These are phyloP conservation scores for Candida endomychidarum DNA, from an alignment of 805 yeast species.

Conservation along the genomic window DNA sequence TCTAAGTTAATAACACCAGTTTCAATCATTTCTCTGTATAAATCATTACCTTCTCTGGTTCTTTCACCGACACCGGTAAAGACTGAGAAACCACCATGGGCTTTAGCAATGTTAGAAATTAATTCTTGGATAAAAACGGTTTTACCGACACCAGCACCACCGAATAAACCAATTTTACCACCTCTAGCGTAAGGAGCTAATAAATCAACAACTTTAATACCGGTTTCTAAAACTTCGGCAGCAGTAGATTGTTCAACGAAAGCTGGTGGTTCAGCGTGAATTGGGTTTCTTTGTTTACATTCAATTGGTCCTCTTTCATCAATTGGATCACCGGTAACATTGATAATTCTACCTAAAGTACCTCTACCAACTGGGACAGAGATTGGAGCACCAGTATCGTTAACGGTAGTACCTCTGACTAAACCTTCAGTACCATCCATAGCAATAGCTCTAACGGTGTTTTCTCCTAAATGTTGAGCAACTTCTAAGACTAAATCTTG, in stretches of 20 bases:
- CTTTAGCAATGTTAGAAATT: slow-evolving; percentile 99
- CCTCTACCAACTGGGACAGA: slow-evolving; percentile 99
- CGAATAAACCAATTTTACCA: slow-evolving; percentile 99
- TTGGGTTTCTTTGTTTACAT: slow-evolving; percentile 91
- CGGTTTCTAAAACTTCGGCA: slow-evolving; percentile 98
- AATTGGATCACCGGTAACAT: slow-evolving; percentile 99
- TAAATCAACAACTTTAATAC: slow-evolving; percentile 99
- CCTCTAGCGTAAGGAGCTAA: slow-evolving; percentile 99
- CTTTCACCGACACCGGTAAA: slow-evolving; percentile 99
- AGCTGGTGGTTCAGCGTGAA: slow-evolving; percentile 96
- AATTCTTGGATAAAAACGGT: slow-evolving; percentile 99
- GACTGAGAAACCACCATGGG: slow-evolving; percentile 99
- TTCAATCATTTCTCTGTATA: slow-evolving; percentile 99
- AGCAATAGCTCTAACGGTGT: slow-evolving; percentile 99
- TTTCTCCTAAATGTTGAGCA: slow-evolving; percentile 99
- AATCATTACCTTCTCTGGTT: slow-evolving; percentile 99
- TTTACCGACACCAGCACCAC: slow-evolving; percentile 99
- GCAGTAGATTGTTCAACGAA: slow-evolving; percentile 96
- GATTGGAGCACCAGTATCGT: slow-evolving; percentile 97
- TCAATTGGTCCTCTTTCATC: slow-evolving; percentile 99
- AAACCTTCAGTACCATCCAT: slow-evolving; percentile 99
- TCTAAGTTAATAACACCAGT: slow-evolving; percentile 99
- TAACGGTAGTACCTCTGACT: slow-evolving; percentile 91
- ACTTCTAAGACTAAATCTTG: slow-evolving; percentile 93
- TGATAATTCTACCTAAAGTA: slow-evolving; percentile 97